Percentiles rank a stretch among this genome's conserved stretches.
Conservation (phyloP, 2,329 filamentous ascomycete genomes). For the Chalaropsis thielavioides region DNA sequence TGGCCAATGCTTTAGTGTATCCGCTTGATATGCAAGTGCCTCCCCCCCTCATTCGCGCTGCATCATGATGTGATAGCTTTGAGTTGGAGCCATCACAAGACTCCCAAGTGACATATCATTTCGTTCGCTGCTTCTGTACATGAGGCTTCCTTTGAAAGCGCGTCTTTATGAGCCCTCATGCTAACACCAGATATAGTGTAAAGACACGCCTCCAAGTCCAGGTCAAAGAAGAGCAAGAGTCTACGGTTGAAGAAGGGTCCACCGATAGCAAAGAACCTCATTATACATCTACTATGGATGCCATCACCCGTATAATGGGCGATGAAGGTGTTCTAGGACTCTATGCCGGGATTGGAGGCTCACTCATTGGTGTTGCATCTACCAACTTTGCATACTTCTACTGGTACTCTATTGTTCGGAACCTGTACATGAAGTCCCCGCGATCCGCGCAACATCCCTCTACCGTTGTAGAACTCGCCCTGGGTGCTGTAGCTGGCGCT, state of each 20-base stretch:
- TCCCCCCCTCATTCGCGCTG: not conserved
- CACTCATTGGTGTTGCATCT: conserved; percentile 80
- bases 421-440: conserved; percentile 54
- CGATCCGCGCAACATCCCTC: conserved; percentile 44
- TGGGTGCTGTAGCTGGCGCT: conserved; percentile 80
- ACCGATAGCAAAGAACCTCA: conserved; percentile 44
- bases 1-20: conserved; percentile 92
- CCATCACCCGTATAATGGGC: conserved; percentile 67
- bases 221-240: conserved; percentile 30
- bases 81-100: not conserved
- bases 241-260: conserved; percentile 31
- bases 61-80: not conserved
- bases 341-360: conserved; percentile 77
- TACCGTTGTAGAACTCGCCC: conserved; percentile 65
- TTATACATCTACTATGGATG: conserved; percentile 79
- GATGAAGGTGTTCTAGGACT: conserved; percentile 70
- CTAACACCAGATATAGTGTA: conserved; percentile 42
- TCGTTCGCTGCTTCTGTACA: not conserved
- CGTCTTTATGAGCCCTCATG: not conserved
- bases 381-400: conserved; percentile 99
- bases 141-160: not conserved
- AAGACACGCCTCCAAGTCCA: conserved; percentile 96
- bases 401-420: conserved; percentile 85
- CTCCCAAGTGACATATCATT: not conserved
- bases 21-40: conserved; percentile 78